These are phyloP conservation scores for Claviceps humidiphila DNA, from an alignment of 2,329 filamentous ascomycete genomes.

Conservation along the genomic window DNA sequence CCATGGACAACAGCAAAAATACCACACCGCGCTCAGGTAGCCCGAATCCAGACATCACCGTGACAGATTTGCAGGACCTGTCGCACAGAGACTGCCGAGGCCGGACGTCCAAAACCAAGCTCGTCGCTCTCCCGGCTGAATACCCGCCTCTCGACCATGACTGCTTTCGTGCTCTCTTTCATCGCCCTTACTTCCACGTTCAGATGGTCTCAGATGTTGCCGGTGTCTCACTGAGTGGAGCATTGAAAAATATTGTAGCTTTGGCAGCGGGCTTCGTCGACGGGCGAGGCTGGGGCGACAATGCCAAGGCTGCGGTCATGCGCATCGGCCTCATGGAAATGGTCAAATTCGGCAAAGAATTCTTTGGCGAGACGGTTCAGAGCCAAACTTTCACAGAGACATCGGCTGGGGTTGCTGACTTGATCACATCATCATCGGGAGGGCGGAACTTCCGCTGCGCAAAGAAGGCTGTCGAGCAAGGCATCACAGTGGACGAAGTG, in stretches of 20 bases:
- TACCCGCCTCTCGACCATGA: conserved; percentile 80
- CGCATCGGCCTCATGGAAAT: conserved; percentile 90
- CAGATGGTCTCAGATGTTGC: conserved; percentile 91
- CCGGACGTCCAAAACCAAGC: conserved; percentile 50
- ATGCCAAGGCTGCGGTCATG: conserved; percentile 98
- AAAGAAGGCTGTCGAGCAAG: conserved; percentile 70
- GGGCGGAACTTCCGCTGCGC: conserved; percentile 92
- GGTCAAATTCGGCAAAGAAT: conserved; percentile 88
- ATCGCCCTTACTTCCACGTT: conserved; percentile 95
- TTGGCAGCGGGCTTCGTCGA: conserved; percentile 91
- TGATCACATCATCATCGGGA: conserved; percentile 87
- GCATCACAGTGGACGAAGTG: conserved; percentile 70
- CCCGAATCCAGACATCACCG: conserved; percentile 34
- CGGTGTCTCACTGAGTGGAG: conserved; percentile 85
- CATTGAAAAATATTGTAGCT: conserved; percentile 93
- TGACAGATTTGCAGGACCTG: conserved; percentile 42
- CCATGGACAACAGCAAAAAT: conserved; percentile 62
- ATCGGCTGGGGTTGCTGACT: conserved; percentile 84
- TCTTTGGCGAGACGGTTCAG: conserved; percentile 73
- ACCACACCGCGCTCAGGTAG: conserved; percentile 40
- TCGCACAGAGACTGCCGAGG: conserved; percentile 59
- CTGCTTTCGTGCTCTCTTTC: conserved; percentile 76
- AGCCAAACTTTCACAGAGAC: conserved; percentile 91
- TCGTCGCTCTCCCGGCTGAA: conserved; percentile 64
- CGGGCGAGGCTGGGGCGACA: conserved; percentile 93